Evolutionary conservation across 768 basidiomycete genomes (phyloP), one percentile per base, ranked within the genome.

Genomic region (Leccinum boreale): DNA sequence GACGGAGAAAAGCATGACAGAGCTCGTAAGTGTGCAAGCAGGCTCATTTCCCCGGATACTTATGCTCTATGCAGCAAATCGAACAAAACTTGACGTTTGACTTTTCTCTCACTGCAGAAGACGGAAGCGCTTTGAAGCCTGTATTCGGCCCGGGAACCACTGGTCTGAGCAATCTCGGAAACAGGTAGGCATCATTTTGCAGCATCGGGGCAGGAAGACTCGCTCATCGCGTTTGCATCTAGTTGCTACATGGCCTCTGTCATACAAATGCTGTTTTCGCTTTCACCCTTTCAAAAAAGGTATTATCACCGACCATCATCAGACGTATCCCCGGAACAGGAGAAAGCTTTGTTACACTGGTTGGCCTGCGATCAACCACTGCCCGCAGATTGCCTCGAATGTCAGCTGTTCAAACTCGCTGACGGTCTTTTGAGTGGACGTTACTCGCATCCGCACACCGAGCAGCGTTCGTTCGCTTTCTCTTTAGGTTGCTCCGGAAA

Each of bases 211-310:
- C 7, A 8, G 8, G 21, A 12, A 23, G 2, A 0, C 17, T 33
- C 23, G 17, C 28, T 63, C 8, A 61, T 55, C n/a, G 50, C 42
- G 4, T 26, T 53, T 33, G 47, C 14, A 12, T 17, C 59, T 12
- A 94, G 94, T 70, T 99, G 96, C 72, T 99, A 99, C 76, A 96
- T 99, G 87, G 92, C 95, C 1, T 97, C 94, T 0, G 87, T 93
- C 11, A 73, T 98, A 0, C 96, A 98, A 74, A 83, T 85, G 0
- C 62, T 98, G 2, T 96, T 97, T 76, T 78, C 93, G 2, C 81
- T 98, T 3, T 81, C 87, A 0, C 64, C 83, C 0, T 98, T 97
- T 79, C 83, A 85, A 62, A 67, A 77, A 2, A 85, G 90, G 9
- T 98, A 97, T 76, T 74, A 77, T 57, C 63, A 69, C 8, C 58